Base-by-base conservation (phyloP, 2,329 filamentous ascomycete genomes). In the Trichophyton benhamiae region DNA sequence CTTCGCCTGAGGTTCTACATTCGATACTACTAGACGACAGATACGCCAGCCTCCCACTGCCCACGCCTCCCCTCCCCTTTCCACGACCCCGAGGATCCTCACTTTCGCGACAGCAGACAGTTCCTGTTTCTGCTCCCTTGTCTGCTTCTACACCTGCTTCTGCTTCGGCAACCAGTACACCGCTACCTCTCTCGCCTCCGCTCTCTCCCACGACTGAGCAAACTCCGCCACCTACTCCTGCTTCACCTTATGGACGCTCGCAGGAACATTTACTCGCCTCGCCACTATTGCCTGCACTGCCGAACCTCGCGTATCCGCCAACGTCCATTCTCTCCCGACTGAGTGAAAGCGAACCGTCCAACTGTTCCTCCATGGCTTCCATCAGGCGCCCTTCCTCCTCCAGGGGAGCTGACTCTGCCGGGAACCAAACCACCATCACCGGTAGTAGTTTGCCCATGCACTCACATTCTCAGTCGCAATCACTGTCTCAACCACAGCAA, bases 221-320 rank as follows among this genome's bases (percentile, higher is more conserved):
- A 22, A 3, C 20, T 13, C 20, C 20, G 17, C 30, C 49, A 27
- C n/a, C 13, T 3, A 6, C 15, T 11, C 15, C 41, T 22, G 30
- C 41, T n/a, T 22, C 44, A 8, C 17, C 58, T 48, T 59, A 59
- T 59, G 58, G 58, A 59, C 30, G 27, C 58, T 59, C 44, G 41
- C 25, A 58, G 25, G 38, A 58, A 33, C 33, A 36, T 4, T 33
- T 59, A 42, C 42, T 49, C 41, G 30, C 20, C 27, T 22, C 58
- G 25, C 46, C 41, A 44, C 41, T 15, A 17, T 15, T 17, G 44
- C 20, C 33, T 36, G 33, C 33, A 11, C 33, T 17, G 44, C n/a
- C 41, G n/a, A 59, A 59, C 58, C 13, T n/a, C 58, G 8, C n/a
- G 20, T 20, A 55, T 55, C 20, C 36, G n/a, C 49, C 58, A 59